phyloP scores from a whole-genome alignment of 805 yeast species.

The Debaryomyces hansenii region DNA sequence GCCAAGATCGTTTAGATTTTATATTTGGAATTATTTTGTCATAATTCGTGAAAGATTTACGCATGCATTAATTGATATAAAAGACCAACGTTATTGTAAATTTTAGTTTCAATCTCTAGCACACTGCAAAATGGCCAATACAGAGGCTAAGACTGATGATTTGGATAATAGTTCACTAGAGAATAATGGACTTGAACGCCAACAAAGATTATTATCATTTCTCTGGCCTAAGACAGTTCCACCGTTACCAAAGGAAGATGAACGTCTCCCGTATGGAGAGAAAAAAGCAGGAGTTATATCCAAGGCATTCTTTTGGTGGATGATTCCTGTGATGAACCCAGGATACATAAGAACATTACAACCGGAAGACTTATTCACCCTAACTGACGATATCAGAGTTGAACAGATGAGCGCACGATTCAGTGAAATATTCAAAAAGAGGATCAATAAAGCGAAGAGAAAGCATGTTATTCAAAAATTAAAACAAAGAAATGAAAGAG shows the following conservation, averaged over 20 bases:
- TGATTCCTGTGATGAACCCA: conserved; percentile 54
- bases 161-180: too few relatives aligned
- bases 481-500: conserved; percentile 18
- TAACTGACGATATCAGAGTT: conserved; percentile 31
- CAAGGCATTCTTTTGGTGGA: conserved; percentile 60
- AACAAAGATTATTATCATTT: conserved; percentile 25
- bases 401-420: conserved; percentile 19
- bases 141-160: too few relatives aligned
- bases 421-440: conserved; percentile 15
- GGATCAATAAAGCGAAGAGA: conserved; percentile 19
- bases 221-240: conserved; percentile 29
- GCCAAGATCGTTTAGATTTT: too few relatives aligned
- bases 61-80: too few relatives aligned
- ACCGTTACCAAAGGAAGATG: conserved; percentile 44
- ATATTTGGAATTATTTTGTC: too few relatives aligned
- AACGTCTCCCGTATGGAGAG: conserved; percentile 43
- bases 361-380: conserved; percentile 52
- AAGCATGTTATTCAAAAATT: conserved; percentile 22
- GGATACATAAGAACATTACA: conserved; percentile 69
- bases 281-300: conserved; percentile 34
- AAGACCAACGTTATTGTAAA: too few relatives aligned
- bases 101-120: too few relatives aligned
- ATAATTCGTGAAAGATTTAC: too few relatives aligned
- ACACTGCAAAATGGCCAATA: too few relatives aligned
- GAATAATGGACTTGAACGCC: too few relatives aligned